phyloP scores from a whole-genome alignment of 2,329 filamentous ascomycete species.

The Calcarisporium arbuscula region DNA sequence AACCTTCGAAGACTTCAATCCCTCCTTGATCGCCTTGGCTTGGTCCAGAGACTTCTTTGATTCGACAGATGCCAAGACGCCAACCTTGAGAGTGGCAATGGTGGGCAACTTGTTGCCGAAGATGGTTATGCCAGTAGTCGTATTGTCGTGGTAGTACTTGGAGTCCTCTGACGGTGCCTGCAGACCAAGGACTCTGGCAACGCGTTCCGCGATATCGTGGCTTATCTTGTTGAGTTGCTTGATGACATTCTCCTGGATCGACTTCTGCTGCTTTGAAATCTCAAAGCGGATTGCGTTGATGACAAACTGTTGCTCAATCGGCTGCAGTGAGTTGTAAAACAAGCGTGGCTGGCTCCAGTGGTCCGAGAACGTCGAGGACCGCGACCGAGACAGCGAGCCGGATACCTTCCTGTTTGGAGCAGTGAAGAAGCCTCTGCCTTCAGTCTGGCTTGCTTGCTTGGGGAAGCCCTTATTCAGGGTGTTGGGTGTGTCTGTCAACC shows the following conservation, averaged over 20 bases:
- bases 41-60: conserved; percentile 38
- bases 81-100: conserved; percentile 58
- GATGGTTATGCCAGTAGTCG: conserved; percentile 53
- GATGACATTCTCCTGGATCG: conserved; percentile 60
- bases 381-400: conserved; percentile 49
- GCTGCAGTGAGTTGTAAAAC: conserved; percentile 66
- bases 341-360: conserved; percentile 67
- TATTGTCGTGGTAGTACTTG: conserved; percentile 64
- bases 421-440: conserved; percentile 65
- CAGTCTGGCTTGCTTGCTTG: conserved; percentile 57
- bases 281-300: conserved; percentile 71
- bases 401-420: conserved; percentile 47
- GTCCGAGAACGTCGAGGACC: conserved; percentile 61
- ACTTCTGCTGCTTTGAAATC: conserved; percentile 51
- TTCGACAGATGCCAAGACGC: conserved; percentile 47
- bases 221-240: conserved; percentile 62
- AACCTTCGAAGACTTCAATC: conserved; percentile 45
- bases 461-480: conserved; percentile 58
- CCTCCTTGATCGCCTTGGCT: conserved; percentile 42
- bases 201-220: conserved; percentile 60
- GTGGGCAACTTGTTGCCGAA: conserved; percentile 52
- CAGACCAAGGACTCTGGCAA: conserved; percentile 56
- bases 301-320: conserved; percentile 62
- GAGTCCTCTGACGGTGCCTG: conserved; percentile 51
- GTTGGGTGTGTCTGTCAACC: conserved; percentile 55